Evolutionary conservation across 257 asterid species (phyloP).

Genomic region (Leptodermis oblonga): DNA sequence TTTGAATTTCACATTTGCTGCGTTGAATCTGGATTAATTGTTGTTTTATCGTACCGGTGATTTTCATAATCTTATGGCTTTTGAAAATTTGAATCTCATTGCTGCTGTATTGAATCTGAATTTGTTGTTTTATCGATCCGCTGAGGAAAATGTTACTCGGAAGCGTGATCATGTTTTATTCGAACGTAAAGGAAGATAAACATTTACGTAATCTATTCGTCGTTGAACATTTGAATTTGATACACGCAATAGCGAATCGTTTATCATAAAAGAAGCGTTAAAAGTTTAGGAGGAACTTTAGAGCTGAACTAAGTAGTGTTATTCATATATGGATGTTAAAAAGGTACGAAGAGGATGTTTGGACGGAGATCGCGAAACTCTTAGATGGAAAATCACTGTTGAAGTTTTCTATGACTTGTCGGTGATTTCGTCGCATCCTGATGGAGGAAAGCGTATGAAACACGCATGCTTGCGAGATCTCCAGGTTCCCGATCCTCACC

Average conservation of each 20-base stretch:
- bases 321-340: conserved; percentile 6
- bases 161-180: not conserved
- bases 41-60: not conserved
- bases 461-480: conserved; percentile 85
- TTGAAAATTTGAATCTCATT: not conserved
- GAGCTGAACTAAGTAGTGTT: not conserved
- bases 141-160: not conserved
- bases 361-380: conserved; percentile 92
- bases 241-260: not conserved
- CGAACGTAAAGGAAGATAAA: not conserved
- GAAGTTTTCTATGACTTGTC: conserved; percentile 71
- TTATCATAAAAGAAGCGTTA: not conserved
- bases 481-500: conserved; percentile 79
- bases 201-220: not conserved
- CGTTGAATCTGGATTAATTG: not conserved
- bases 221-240: not conserved
- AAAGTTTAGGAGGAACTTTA: too few relatives aligned
- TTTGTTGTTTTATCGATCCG: not conserved
- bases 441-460: conserved; percentile 74
- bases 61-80: too few relatives aligned
- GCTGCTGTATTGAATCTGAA: not conserved
- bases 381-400: conserved; percentile 85
- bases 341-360: conserved; percentile 80
- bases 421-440: conserved; percentile 68
- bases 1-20: not conserved